Percentiles rank a stretch among this genome's conserved stretches.
Evolutionary conservation across 148 eudicot species (phyloP).

Genomic region (Drosera capensis): DNA sequence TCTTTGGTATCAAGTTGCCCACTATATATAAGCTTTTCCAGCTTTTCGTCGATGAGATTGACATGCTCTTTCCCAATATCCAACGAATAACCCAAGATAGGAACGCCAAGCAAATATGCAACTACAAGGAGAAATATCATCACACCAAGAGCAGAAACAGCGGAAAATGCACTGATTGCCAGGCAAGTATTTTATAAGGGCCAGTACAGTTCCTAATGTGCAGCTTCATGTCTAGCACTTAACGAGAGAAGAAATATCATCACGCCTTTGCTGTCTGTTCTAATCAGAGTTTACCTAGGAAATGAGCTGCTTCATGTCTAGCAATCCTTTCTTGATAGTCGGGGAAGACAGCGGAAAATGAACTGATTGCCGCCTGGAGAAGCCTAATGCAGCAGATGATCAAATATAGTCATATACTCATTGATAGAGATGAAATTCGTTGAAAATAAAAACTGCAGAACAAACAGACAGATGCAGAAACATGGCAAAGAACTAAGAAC

Average conservation of each 20-base stretch:
- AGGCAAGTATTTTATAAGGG: too few species aligned
- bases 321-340: slow-evolving; percentile 90
- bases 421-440: background rate
- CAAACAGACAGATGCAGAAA: too few species aligned
- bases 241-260: too few species aligned
- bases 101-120: slow-evolving; percentile 86
- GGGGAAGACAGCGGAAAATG: slow-evolving; percentile 66
- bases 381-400: slow-evolving; percentile 33
- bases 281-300: slow-evolving; percentile 72
- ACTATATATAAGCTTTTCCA: slow-evolving; percentile 85
- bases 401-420: background rate
- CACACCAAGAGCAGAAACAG: too few species aligned
- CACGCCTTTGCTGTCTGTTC: too few species aligned
- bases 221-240: too few species aligned
- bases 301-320: slow-evolving; percentile 96
- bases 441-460: background rate
- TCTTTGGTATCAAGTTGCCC: slow-evolving; percentile 91
- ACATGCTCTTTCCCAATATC: slow-evolving; percentile 96
- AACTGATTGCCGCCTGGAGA: slow-evolving; percentile 88
- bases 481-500: too few species aligned
- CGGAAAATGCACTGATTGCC: too few species aligned
- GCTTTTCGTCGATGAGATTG: slow-evolving; percentile 65
- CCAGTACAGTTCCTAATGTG: too few species aligned
- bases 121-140: slow-evolving; percentile 19
- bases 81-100: slow-evolving; percentile 78